A percentile compares a stretch with the other conserved stretches of the same genome.
These are phyloP conservation scores for Leccinum sublutescens DNA, from an alignment of 768 basidiomycete species.

Conservation along the genomic window DNA sequence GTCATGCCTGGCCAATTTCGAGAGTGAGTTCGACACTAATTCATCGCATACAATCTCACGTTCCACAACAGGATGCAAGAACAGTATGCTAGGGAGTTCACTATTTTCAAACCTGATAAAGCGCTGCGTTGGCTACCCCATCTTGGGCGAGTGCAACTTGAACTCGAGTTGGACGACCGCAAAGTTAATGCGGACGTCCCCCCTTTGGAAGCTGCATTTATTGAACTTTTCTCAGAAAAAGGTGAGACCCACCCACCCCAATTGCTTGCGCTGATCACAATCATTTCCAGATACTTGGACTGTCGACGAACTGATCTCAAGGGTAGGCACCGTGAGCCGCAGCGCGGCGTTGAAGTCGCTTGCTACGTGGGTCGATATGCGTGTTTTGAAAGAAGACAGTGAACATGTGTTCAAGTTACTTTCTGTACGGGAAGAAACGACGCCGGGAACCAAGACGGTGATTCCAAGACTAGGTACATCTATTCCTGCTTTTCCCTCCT, in stretches of 20 bases:
- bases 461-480: conserved; percentile 27
- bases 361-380: conserved; percentile 79
- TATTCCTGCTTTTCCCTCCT: background rate
- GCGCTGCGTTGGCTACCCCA: conserved; percentile 85
- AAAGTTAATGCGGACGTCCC: conserved; percentile 71
- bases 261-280: background rate
- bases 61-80: conserved; percentile 58
- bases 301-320: conserved; percentile 61
- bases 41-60: background rate
- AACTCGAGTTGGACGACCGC: conserved; percentile 82
- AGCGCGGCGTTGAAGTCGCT: conserved; percentile 70
- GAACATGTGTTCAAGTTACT: conserved; percentile 63
- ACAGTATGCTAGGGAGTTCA: conserved; percentile 73
- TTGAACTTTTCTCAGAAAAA: conserved; percentile 79
- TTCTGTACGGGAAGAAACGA: conserved; percentile 55
- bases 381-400: conserved; percentile 69
- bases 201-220: conserved; percentile 87
- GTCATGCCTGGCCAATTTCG: conserved; percentile 85
- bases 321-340: conserved; percentile 65
- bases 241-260: conserved; percentile 36
- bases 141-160: conserved; percentile 79
- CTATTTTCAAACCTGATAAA: conserved; percentile 91
- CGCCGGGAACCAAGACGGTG: conserved; percentile 22
- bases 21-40: conserved; percentile 45
- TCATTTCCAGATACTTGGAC: conserved; percentile 58